phyloP scores from a whole-genome alignment of 305 asterid species.

The Fraxinus latifolia region DNA sequence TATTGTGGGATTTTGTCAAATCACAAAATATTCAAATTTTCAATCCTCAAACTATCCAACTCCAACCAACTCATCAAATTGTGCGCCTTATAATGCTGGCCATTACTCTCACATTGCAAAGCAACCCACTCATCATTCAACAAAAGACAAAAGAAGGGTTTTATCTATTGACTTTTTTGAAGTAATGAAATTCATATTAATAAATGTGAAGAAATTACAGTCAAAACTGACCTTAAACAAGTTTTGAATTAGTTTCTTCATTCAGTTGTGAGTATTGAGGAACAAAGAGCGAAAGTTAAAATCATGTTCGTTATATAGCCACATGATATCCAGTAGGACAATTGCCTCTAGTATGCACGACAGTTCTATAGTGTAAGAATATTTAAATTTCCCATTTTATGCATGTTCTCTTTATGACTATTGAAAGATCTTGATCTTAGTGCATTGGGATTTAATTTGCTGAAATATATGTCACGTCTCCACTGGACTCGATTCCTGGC shows the following conservation, averaged over 20 bases:
- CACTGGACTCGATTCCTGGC: not conserved
- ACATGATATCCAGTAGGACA: not conserved
- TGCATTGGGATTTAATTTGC: not conserved
- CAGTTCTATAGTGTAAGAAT: not conserved
- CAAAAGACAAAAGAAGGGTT: not conserved
- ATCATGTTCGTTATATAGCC: not conserved
- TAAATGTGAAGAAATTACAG: not conserved
- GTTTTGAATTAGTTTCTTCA: not conserved
- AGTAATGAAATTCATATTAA: not conserved
- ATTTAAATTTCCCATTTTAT: not conserved
- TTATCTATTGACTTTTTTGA: not conserved
- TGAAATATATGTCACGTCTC: not conserved
- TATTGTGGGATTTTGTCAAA: not conserved
- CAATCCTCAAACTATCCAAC: not conserved
- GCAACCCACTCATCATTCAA: not conserved
- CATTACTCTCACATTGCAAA: not conserved
- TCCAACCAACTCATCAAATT: constrained; percentile 4
- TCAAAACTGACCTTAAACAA: not conserved
- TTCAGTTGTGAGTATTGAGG: not conserved
- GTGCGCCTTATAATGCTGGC: constrained; percentile 33
- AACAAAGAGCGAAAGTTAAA: not conserved
- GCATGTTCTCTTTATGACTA: not conserved
- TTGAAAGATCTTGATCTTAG: not conserved
- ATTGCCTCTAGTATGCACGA: not conserved
- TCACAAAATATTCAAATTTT: not conserved